Evolutionary conservation across 75 land plant species (phyloP), one percentile per base, ranked within the genome.

Genomic region (Pinus albicaulis): DNA sequence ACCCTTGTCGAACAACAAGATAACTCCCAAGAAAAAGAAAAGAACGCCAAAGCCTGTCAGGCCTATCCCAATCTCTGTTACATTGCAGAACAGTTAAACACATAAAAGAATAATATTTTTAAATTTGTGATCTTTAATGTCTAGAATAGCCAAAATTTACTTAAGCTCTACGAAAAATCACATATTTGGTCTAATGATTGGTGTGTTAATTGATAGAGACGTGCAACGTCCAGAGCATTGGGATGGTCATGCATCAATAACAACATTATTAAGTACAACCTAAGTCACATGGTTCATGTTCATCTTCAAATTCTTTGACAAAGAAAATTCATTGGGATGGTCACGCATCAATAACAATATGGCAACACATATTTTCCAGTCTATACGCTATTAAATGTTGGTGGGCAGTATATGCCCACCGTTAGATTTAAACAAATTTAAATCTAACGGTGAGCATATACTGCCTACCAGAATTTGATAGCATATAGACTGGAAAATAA

Each of bases 1-100:
- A 22, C 95, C 98, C 75, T 93, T 95, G 85, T 95, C 98, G 78
- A 95, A 95, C 84, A 95, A 93, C 74, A 95, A 87, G 58, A 95
- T 78, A 22, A 92, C 74, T 36, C 98, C 98, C 78, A 95, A 83
- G 57, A 95, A 85, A 25, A 93, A 83, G 86, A 95, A 95, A 25
- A 95, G 82, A 34, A 95, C 80, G 20, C 98, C 98, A 80, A 95
- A 95, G 28, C 93, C 98, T 16, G 93, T 95, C 66, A 95, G 82
- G 28, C 98, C 98, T 36, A 95, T 82, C 36, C 98, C 98, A 69
- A 95, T 95, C 79, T 95, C 98, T 95, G 89, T 75, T 58, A 17
- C 79, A 73, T 57, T 20, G 41, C 44, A 66, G 19, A 38, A 20
- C 41, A 66, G 12, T 7, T 44, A 8, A 38, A 16, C 20, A 8